Base-by-base conservation (phyloP, 2,329 filamentous ascomycete genomes). In the Emydomyces testavorans region DNA sequence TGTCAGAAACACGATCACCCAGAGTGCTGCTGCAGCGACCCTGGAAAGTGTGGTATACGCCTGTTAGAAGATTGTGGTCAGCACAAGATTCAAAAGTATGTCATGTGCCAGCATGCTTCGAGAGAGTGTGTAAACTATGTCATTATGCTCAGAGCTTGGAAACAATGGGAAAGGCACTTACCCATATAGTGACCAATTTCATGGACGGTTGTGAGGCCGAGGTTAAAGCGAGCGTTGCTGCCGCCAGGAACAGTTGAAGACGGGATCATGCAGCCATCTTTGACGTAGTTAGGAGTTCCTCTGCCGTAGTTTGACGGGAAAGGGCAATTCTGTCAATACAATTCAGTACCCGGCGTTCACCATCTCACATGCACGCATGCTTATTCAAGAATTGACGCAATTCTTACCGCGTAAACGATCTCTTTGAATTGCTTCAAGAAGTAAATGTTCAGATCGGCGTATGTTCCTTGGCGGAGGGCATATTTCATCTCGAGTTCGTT, bases 191-290 rank as follows among this genome's bases (percentile, higher is more conserved):
- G 68, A 5, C 69, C 69, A 28, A 71, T 65, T 52, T 72, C 69
- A 51, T 72, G 69, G 21, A 70, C 65, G 0, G 67, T 64, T 5
- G 68, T 70, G n/a, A 66, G 66, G 13, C 69, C 69, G 18, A 60
- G 55, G 42, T 70, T 68, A 47, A 77, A 78, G n/a, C 71, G 71
- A 6, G 61, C 56, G 47, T 74, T 61, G 34, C 60, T 55, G 23
- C 73, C 72, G 35, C 68, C 69, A 6, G 76, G 75, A 74, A 78
- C 76, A 5, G 73, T 77, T 49, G 66, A 65, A n/a, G 73, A 72
- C 36, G 76, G 68, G 46, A 78, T 64, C 56, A 75, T 77, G 63
- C 76, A 79, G 31, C 76, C 75, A 57, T 79, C 76, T 49, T 65
- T 65, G 50, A 63, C 59, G 60, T 78, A 79, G 28, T 56, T 56